phyloP scores from a whole-genome alignment of 2,329 filamentous ascomycete genomes.

The Trichoderma koningii region DNA sequence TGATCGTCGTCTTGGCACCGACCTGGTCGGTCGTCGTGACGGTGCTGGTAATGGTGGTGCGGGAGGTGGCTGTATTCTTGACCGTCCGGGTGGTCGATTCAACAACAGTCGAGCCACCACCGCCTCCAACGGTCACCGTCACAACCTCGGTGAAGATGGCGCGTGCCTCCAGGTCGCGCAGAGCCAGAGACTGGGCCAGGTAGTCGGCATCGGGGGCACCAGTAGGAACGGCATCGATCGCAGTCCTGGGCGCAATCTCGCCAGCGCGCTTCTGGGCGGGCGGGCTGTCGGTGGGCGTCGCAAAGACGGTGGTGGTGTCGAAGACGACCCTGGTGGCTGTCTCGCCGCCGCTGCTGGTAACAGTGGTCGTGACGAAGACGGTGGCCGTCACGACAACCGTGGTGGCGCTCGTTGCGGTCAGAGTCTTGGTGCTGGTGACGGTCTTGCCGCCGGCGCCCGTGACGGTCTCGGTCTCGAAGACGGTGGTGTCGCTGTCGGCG shows the following conservation, averaged over 20 bases:
- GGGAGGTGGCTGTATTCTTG: constrained; percentile 38
- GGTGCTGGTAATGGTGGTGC: constrained; percentile 35
- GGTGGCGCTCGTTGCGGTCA: constrained; percentile 34
- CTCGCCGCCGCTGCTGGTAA: constrained; percentile 41
- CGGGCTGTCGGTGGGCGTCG: constrained; percentile 12
- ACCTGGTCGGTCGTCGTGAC: constrained; percentile 40
- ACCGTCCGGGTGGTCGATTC: constrained; percentile 39
- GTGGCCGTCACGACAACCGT: constrained; percentile 38
- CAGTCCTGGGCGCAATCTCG: constrained; percentile 19
- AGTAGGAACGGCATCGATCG: constrained; percentile 30
- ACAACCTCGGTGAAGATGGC: constrained; percentile 38
- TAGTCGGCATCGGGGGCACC: constrained; percentile 25
- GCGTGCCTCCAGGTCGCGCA: constrained; percentile 39
- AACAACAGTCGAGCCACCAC: constrained; percentile 34
- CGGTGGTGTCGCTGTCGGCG: constrained; percentile 35
- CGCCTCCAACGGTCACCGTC: constrained; percentile 40
- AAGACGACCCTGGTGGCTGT: constrained; percentile 43
- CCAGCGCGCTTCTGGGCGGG: constrained; percentile 10
- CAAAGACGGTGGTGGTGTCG: constrained; percentile 39
- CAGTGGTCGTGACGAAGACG: constrained; percentile 41
- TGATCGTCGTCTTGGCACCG: constrained; percentile 44
- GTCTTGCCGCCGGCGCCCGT: constrained; percentile 32
- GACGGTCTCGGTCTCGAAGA: constrained; percentile 39
- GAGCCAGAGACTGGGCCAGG: background rate
- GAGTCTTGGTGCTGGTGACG: constrained; percentile 36